These are phyloP conservation scores for Colletotrichum cereale DNA, from an alignment of 2,329 filamentous ascomycete genomes.

Conservation along the genomic window DNA sequence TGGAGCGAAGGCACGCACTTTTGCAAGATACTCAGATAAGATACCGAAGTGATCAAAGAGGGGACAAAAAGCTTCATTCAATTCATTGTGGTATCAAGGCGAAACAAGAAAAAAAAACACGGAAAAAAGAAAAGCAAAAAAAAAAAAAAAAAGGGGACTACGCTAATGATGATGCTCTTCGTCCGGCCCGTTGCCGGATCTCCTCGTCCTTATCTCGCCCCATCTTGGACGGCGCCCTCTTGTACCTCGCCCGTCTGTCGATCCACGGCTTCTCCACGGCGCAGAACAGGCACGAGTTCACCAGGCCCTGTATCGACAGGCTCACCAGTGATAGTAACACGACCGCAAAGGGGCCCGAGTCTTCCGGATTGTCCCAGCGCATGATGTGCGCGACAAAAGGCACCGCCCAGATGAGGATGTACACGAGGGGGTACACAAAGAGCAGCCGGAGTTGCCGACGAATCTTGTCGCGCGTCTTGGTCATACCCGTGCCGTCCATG, in stretches of 20 bases:
- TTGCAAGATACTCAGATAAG: not conserved
- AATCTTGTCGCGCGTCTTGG: conserved; percentile 65
- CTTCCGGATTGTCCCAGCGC: conserved; percentile 59
- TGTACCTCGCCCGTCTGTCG: conserved; percentile 22
- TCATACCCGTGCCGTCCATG: conserved; percentile 47
- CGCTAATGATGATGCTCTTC: conserved; percentile 34
- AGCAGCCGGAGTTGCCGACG: conserved; percentile 77
- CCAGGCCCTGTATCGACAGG: conserved; percentile 74
- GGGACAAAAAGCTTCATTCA: conserved; percentile 29
- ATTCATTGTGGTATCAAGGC: conserved; percentile 39
- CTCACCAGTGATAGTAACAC: conserved; percentile 67
- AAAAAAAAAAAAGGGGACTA: not conserved
- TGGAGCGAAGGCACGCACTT: too few relatives aligned
- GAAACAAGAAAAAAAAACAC: not conserved
- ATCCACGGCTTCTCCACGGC: conserved; percentile 79
- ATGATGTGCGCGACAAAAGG: conserved; percentile 76
- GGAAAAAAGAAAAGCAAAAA: not conserved
- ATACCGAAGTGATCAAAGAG: not conserved
- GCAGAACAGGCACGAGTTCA: conserved; percentile 77
- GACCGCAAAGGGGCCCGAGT: conserved; percentile 63
- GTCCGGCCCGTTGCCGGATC: conserved; percentile 28
- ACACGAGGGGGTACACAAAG: conserved; percentile 82
- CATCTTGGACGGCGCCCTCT: conserved; percentile 24
- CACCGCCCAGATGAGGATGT: conserved; percentile 78
- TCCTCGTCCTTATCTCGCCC: conserved; percentile 33